Evolutionary conservation across 2,329 filamentous ascomycete species (phyloP).

Genomic region (Trichoderma atroviride): DNA sequence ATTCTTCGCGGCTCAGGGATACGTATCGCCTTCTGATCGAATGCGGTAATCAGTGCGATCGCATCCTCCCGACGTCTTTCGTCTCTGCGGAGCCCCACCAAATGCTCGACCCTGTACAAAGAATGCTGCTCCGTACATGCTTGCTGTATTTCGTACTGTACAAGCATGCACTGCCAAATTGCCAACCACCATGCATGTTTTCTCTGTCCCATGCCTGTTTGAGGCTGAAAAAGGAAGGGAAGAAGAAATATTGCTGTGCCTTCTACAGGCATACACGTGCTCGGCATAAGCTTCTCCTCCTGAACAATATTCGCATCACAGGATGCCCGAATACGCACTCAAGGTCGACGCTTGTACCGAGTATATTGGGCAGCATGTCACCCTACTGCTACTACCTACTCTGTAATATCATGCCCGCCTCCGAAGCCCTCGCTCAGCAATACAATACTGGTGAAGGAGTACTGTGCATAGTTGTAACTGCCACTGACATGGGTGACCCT

Average conservation of each 20-base stretch:
- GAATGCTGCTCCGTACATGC: background rate
- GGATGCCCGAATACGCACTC: background rate
- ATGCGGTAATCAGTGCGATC: conserved; percentile 29
- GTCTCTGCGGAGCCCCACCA: conserved; percentile 10
- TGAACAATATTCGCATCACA: conserved; percentile 5
- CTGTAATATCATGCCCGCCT: background rate
- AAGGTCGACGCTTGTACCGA: background rate
- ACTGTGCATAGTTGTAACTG: background rate
- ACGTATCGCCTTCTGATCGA: conserved; percentile 23
- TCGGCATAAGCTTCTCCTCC: background rate
- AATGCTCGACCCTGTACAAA: background rate
- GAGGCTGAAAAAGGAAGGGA: background rate
- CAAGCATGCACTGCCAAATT: background rate
- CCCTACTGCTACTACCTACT: background rate
- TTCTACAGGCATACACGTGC: background rate
- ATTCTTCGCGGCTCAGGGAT: conserved; percentile 19
- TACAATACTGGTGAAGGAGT: background rate
- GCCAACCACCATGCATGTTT: background rate
- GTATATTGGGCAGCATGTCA: background rate
- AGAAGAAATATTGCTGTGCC: background rate
- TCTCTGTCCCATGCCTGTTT: background rate
- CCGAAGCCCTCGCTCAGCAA: background rate
- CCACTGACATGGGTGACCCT: background rate
- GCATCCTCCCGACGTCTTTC: background rate
- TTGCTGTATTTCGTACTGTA: background rate